Evolutionary conservation across 1,284 basidiomycete species (phyloP).

Genomic region (Rhodotorula sp.): DNA sequence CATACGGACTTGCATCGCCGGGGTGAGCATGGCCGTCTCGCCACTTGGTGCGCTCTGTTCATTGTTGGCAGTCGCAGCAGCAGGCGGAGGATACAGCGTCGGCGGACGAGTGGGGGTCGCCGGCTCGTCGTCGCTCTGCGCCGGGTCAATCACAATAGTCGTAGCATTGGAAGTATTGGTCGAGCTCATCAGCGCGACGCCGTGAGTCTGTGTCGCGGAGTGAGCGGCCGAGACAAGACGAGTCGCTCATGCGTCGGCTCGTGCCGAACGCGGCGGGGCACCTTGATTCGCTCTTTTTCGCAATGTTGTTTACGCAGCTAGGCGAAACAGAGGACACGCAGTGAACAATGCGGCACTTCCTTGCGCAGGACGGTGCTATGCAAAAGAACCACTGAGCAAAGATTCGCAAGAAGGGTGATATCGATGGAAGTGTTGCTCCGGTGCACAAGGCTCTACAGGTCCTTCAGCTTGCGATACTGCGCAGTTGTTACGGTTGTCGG

Average conservation of each 20-base stretch:
- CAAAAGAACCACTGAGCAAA: too few species aligned
- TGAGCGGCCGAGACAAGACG: not conserved
- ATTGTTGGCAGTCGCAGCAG: not conserved
- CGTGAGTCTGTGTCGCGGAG: not conserved
- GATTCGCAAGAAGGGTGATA: not conserved
- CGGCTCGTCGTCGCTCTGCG: too few species aligned
- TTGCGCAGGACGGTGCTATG: too few species aligned
- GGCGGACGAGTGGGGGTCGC: too few species aligned
- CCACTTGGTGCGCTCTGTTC: not conserved
- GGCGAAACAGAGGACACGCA: too few species aligned
- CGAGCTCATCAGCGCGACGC: too few species aligned
- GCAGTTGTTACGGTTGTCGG: not conserved
- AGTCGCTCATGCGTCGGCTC: not conserved
- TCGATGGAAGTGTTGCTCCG: not conserved
- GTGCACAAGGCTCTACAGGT: not conserved
- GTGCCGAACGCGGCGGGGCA: not conserved
- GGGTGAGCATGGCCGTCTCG: not conserved
- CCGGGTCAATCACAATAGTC: too few species aligned
- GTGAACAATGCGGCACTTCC: too few species aligned
- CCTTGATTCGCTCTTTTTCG: too few species aligned
- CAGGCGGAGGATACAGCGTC: not conserved
- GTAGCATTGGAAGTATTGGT: too few species aligned
- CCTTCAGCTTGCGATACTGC: constrained; percentile 1
- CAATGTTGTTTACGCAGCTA: too few species aligned
- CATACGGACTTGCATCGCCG: constrained; percentile 15